Conservation (phyloP, 192 early-diverging fungal species). For the Entomortierella lignicola region DNA sequence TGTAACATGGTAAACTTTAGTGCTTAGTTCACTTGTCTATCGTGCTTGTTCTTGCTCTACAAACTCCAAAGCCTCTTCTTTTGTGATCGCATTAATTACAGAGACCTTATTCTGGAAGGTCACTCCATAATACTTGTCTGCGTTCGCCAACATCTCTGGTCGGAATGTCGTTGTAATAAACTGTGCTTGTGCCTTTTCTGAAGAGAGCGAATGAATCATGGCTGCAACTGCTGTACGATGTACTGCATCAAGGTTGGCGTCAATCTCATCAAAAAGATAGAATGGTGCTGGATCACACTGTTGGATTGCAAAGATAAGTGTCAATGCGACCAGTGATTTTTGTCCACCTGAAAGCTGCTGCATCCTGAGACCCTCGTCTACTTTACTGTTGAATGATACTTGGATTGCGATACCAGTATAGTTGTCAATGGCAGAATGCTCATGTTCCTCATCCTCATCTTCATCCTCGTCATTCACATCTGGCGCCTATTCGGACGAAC, state of each 20-base stretch:
- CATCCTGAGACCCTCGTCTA: constrained; percentile 90
- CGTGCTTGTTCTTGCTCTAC: constrained; percentile 63
- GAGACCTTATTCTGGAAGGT: constrained; percentile 97
- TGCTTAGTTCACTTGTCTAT: neutral
- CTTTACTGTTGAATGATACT: constrained; percentile 94
- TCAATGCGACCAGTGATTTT: constrained; percentile 96
- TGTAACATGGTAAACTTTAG: neutral
- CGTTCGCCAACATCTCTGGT: constrained; percentile 90
- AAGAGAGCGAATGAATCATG: constrained; percentile 91
- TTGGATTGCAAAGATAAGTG: constrained; percentile 98
- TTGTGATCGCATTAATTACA: constrained; percentile 79
- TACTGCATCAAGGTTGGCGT: constrained; percentile 95
- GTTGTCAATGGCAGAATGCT: constrained; percentile 72
- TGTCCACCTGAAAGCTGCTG: constrained; percentile 97
- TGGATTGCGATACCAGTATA: constrained; percentile 92
- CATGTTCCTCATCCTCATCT: constrained; percentile 58
- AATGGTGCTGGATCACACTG: constrained; percentile 98
- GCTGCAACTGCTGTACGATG: constrained; percentile 94
- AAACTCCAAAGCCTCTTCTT: constrained; percentile 77
- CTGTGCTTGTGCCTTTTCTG: constrained; percentile 73
- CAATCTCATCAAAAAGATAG: constrained; percentile 99
- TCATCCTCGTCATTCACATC: constrained; percentile 55
- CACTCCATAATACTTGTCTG: constrained; percentile 98
- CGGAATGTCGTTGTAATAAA: constrained; percentile 99
- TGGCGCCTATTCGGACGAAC: constrained; percentile 11